These are phyloP conservation scores for Amylocarpus encephaloides DNA, from an alignment of 2,329 filamentous ascomycete genomes.

Conservation along the genomic window DNA sequence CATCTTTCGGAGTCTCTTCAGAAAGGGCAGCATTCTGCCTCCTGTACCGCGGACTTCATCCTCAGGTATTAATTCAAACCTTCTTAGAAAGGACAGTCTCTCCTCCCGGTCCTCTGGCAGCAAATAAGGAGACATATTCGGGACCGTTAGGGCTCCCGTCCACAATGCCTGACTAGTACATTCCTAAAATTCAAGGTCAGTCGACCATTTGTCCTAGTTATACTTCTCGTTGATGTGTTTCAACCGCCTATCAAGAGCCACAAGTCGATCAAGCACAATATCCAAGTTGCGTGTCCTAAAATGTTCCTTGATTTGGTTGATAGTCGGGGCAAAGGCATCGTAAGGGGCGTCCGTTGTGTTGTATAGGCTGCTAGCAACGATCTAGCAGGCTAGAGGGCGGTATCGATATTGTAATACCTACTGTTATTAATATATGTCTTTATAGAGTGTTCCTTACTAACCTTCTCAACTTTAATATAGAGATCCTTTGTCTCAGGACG, in stretches of 20 bases:
- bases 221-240: conserved; percentile 7
- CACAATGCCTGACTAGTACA: conserved; percentile 10
- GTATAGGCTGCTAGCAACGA: conserved; percentile 15
- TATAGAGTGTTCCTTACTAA: conserved; percentile 25
- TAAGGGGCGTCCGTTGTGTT: conserved; percentile 2
- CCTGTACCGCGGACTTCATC: not conserved
- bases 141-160: conserved; percentile 9
- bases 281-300: conserved; percentile 33
- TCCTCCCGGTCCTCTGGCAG: conserved; percentile 10
- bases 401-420: conserved; percentile 11
- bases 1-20: conserved; percentile 5
- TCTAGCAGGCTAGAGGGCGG: conserved; percentile 13
- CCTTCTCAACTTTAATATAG: conserved; percentile 15
- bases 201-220: conserved; percentile 12
- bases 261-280: conserved; percentile 10
- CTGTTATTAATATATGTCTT: conserved; percentile 46
- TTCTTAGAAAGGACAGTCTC: conserved; percentile 11
- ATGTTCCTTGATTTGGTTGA: conserved; percentile 6
- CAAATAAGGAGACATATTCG: conserved; percentile 4
- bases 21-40: conserved; percentile 7
- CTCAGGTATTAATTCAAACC: conserved; percentile 6
- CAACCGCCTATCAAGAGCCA: conserved; percentile 8
- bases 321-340: conserved; percentile 8
- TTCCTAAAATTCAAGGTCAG: conserved; percentile 13
- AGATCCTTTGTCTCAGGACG: conserved; percentile 5